Evolutionary conservation across 2,329 filamentous ascomycete species (phyloP).

Genomic region (Sodiomyces alkalinus): DNA sequence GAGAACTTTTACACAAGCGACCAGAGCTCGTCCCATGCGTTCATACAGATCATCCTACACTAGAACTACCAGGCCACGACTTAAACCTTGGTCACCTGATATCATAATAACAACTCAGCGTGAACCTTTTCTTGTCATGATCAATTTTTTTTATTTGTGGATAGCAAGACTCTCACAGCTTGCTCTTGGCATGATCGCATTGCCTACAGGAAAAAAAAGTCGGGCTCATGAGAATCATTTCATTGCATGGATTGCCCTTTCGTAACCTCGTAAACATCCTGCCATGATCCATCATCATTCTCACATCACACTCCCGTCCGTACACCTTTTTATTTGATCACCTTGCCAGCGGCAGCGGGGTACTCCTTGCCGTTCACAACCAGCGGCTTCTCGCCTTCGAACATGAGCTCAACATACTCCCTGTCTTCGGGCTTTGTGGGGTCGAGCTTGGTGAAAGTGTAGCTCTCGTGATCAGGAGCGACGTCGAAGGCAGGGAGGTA

Average conservation of each 20-base stretch:
- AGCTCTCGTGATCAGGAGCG: slow-evolving; percentile 93
- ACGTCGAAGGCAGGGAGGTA: slow-evolving; percentile 80
- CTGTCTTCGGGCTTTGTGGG: slow-evolving; percentile 70
- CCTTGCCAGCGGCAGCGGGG: slow-evolving; percentile 81
- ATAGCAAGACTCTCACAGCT: no score
- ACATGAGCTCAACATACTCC: slow-evolving; percentile 72
- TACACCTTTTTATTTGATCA: slow-evolving; percentile 72
- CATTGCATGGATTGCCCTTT: slow-evolving; percentile 8
- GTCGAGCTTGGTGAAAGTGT: slow-evolving; percentile 94
- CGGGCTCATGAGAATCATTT: slow-evolving; percentile 10
- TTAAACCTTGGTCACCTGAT: no score
- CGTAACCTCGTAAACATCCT: slow-evolving; percentile 14
- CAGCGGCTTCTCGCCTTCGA: slow-evolving; percentile 83
- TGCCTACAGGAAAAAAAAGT: no score
- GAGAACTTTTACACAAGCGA: no score
- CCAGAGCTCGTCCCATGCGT: no score
- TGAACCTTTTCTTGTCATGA: no score
- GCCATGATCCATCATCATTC: slow-evolving; percentile 18
- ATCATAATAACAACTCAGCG: no score
- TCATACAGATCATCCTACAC: no score
- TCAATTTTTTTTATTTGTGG: no score
- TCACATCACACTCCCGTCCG: slow-evolving; percentile 5
- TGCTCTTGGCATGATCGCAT: no score
- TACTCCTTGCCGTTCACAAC: slow-evolving; percentile 75
- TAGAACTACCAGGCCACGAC: no score